phyloP scores from a whole-genome alignment of 805 yeast genomes.

The Naumovozyma castellii region DNA sequence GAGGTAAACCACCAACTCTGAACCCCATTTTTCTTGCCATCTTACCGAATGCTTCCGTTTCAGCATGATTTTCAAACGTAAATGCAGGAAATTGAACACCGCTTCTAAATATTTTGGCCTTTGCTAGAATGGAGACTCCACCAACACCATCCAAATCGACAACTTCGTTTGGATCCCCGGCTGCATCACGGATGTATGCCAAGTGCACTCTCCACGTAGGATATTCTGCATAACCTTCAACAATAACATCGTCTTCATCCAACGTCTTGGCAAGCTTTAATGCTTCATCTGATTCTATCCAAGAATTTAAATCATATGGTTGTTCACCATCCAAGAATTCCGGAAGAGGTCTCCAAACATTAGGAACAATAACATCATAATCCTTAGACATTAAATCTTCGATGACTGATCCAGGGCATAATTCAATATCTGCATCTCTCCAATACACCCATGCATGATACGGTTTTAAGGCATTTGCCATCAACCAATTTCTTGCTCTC shows the following conservation, averaged over 20 bases:
- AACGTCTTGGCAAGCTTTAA: slow-evolving; percentile 52
- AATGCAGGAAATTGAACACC: slow-evolving; percentile 84
- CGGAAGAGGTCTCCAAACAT: slow-evolving; percentile 97
- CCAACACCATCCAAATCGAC: slow-evolving; percentile 77
- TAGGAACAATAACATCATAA: slow-evolving; percentile 69
- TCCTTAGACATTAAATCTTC: slow-evolving; percentile 62
- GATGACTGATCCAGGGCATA: slow-evolving; percentile 69
- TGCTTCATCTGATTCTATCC: slow-evolving; percentile 85
- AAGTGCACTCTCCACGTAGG: slow-evolving; percentile 80
- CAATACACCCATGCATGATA: slow-evolving; percentile 88
- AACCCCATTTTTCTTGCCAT: slow-evolving; percentile 73
- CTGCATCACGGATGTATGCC: slow-evolving; percentile 56
- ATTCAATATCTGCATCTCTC: slow-evolving; percentile 81
- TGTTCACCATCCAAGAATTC: slow-evolving; percentile 74
- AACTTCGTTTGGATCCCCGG: slow-evolving; percentile 55
- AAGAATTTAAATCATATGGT: slow-evolving; percentile 91
- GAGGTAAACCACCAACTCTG: slow-evolving; percentile 79
- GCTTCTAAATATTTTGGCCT: slow-evolving; percentile 62
- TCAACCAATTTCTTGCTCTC: slow-evolving; percentile 76
- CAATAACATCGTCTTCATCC: slow-evolving; percentile 76
- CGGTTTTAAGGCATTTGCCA: slow-evolving; percentile 64
- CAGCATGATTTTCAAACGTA: slow-evolving; percentile 77
- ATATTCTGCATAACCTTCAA: slow-evolving; percentile 80
- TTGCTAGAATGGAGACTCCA: slow-evolving; percentile 73
- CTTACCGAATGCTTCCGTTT: slow-evolving; percentile 81